A percentile compares a stretch with the other conserved stretches of the same genome.
These are phyloP conservation scores for Metschnikowia reukaufii DNA, from an alignment of 805 yeast genomes.

Conservation along the genomic window DNA sequence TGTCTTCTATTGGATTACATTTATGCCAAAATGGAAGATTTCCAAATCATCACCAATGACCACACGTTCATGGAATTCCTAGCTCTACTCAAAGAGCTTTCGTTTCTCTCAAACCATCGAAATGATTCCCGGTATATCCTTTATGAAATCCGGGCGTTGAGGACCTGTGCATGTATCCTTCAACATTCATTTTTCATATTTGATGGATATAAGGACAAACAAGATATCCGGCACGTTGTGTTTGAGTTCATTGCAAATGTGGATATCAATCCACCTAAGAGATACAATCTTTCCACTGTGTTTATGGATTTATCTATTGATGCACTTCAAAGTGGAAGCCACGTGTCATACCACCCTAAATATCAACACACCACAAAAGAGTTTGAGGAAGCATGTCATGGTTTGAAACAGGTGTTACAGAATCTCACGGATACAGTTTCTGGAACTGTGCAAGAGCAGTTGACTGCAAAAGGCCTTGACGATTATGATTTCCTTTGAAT, in stretches of 20 bases:
- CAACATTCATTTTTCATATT: constrained; percentile 22
- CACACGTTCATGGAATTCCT: constrained; percentile 26
- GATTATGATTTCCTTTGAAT: constrained; percentile 4
- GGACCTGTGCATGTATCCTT: constrained; percentile 17
- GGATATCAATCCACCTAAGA: neutral
- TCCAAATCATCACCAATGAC: constrained; percentile 23
- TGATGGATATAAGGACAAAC: constrained; percentile 38
- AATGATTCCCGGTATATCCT: constrained; percentile 3
- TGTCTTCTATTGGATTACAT: constrained; percentile 25
- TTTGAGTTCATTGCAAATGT: constrained; percentile 8
- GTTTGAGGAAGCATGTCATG: neutral
- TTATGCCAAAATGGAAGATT: constrained; percentile 16
- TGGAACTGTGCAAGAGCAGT: neutral
- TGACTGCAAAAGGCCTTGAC: neutral
- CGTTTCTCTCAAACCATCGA: constrained; percentile 4
- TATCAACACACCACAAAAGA: constrained; percentile 12
- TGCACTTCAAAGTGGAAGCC: constrained; percentile 5
- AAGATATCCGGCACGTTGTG: constrained; percentile 12
- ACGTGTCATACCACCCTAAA: constrained; percentile 9
- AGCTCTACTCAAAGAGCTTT: constrained; percentile 18
- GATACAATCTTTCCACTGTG: neutral
- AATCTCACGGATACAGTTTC: neutral
- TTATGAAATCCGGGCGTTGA: constrained; percentile 9
- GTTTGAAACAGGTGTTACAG: neutral
- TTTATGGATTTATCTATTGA: constrained; percentile 11